These are phyloP conservation scores for Arabis hirsuta DNA, from an alignment of 345 rosid species.

Conservation along the genomic window DNA sequence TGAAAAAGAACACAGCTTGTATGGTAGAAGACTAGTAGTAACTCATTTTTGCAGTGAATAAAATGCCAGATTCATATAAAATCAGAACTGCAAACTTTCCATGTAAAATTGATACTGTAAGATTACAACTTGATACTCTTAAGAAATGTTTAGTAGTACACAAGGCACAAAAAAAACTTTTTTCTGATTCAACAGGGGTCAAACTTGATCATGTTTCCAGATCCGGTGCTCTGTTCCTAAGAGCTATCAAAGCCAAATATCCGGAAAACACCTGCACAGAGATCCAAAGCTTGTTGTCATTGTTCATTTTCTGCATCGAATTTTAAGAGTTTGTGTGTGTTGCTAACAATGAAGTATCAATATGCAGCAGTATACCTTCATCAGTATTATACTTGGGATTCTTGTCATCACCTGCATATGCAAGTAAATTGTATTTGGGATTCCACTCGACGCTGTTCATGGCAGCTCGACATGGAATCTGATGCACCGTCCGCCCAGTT, in stretches of 20 bases:
- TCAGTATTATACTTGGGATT: conserved; percentile 80
- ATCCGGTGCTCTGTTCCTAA: conserved; percentile 39
- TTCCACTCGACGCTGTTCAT: conserved; percentile 99
- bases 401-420: conserved; percentile 98
- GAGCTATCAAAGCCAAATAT: conserved; percentile 86
- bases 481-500: conserved; percentile 84
- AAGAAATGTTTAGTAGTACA: background rate
- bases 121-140: conserved; percentile 13
- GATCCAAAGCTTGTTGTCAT: conserved; percentile 20
- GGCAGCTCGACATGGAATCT: conserved; percentile 95
- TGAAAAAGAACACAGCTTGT: conserved; percentile 36
- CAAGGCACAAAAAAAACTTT: background rate
- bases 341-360: conserved; percentile 1
- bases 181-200: conserved; percentile 6
- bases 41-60: conserved; percentile 23
- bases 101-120: conserved; percentile 5
- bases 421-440: conserved; percentile 89
- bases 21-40: background rate
- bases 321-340: background rate
- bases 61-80: conserved; percentile 16
- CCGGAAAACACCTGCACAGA: conserved; percentile 79
- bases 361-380: conserved; percentile 65
- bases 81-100: conserved; percentile 16
- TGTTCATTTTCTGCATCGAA: background rate
- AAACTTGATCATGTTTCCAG: background rate